Base-by-base conservation (phyloP, 78 protist species). In the Protostelium mycophagum region DNA sequence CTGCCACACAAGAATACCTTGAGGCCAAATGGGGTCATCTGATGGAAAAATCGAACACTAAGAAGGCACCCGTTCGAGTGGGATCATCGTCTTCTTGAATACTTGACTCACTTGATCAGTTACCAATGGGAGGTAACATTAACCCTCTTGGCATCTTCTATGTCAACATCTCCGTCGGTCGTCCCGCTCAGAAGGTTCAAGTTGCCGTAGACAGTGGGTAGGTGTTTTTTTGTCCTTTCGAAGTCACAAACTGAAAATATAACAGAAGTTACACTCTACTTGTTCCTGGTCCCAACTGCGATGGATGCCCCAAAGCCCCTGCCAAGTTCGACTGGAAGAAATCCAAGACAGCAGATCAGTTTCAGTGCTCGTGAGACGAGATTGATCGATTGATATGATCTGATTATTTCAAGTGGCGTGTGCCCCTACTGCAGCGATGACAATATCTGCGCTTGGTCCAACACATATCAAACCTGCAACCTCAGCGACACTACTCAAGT, bases 181-280 rank as follows among this genome's bases (percentile, higher is more conserved):
- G 73, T 16, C 73, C 73, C 73, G 73, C 73, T 16, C 73, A 51
- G 73, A 16, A 51, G 73, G 73, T 51, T 16, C 16, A 5, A 25
- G 73, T 51, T 51, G 73, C 73, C 73, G 73, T 51, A 51, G 73
- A 51, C 73, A 51, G 73, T 51, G 73, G 73, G 73, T 51, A 51
- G 73, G 16, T 51, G 73, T 5, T 51, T 16, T 16, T 16, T 25
- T 51, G 31, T 16, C 5, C 16, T 16, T 51, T 51, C 73, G 73
- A 25, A 5, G 16, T 51, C 73, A 25, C n/a, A n/a, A n/a, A n/a
- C 73, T 51, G 73, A 51, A 51, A 5, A 25, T 16, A 25, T 16
- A 25, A 16, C 16, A 51, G 73, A 51, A 51, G 73, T 51, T 51
- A 25, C 73, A 51, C 73, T 16, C 5, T 51, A 16, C 16, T 51